Base-by-base conservation (phyloP, 192 early-diverging fungal species). In the Coemansia aciculifera region DNA sequence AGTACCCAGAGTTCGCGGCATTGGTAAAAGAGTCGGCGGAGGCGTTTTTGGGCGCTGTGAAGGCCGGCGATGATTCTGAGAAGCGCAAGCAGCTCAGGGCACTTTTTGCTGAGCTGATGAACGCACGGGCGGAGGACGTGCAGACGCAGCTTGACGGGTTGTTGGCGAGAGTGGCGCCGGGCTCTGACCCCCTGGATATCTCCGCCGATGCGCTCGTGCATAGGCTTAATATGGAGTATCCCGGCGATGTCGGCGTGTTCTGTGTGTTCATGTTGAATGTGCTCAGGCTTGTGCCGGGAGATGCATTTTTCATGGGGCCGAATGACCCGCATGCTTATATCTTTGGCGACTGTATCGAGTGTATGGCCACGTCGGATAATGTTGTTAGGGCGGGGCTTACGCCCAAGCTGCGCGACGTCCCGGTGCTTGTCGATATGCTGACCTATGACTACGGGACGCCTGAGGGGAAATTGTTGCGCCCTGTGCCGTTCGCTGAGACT, bases 311-410 rank as follows among this genome's bases (percentile, higher is more conserved):
- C 73, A 84, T 99, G 75, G 97, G 94, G 9, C 95, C 96, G 5
- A 96, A 97, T 72, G 96, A 97, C 70, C 97, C 95, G 34, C 96
- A 98, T 78, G 96, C 97, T 1, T 99, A 99, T 64, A 72, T 98
- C 46, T 94, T 88, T 57, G 95, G 95, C 79, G 97, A 99, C 79
- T 96, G 92, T 78, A 85, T 99, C 46, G 97, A 99, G 77, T 98
- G 96, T 76, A 99, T 99, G 97, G 97, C 97, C 9, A 90, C 95
- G 8, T 90, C 88, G 52, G 97, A 99, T 74, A 99, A 99, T 71
- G 97, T 99, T 3, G 91, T 99, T 5, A 91, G 97, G 32, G 92
- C 96, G 2, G 97, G 97, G 12, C 81, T 99, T 63, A 99, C 97
- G 6, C 97, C 97, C 13, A 99, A 99, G 81, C 93, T 96, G 6